A percentile compares a stretch with the other conserved stretches of the same genome.
Evolutionary conservation across 768 basidiomycete species (phyloP).

Genomic region (Galerina sulciceps): DNA sequence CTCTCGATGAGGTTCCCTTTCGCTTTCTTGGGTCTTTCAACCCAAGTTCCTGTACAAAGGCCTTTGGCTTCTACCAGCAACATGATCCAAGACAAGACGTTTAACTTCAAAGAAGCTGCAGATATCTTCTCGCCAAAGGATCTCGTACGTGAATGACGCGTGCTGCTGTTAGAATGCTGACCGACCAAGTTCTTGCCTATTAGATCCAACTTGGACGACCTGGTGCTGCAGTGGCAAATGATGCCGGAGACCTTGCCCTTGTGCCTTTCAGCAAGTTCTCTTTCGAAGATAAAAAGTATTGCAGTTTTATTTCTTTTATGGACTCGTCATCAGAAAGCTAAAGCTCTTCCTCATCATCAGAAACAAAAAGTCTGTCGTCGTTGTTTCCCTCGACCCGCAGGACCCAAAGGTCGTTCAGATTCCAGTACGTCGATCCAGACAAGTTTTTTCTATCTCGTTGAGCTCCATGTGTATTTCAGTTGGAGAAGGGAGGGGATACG

Average conservation of each 20-base stretch:
- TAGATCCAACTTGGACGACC: slow-evolving; percentile 69
- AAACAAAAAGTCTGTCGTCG: slow-evolving; percentile 69
- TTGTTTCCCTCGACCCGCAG: slow-evolving; percentile 59
- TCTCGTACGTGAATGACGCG: slow-evolving; percentile 38
- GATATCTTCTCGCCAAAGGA: slow-evolving; percentile 74
- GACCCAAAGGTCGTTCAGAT: slow-evolving; percentile 54
- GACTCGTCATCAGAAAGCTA: background rate
- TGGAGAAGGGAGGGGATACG: slow-evolving; percentile 70
- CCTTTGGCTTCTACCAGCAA: slow-evolving; percentile 23
- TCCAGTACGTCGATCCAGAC: slow-evolving; percentile 38
- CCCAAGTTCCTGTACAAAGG: slow-evolving; percentile 54
- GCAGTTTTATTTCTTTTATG: background rate
- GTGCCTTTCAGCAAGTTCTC: slow-evolving; percentile 72
- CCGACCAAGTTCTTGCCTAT: background rate
- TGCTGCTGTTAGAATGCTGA: background rate
- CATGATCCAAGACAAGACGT: slow-evolving; percentile 39
- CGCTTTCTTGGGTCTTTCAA: slow-evolving; percentile 55
- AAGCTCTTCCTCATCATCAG: slow-evolving; percentile 36
- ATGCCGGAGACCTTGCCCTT: slow-evolving; percentile 68
- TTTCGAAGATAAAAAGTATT: slow-evolving; percentile 75
- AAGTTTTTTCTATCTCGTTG: background rate
- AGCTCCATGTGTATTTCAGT: slow-evolving; percentile 29
- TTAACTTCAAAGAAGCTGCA: slow-evolving; percentile 59
- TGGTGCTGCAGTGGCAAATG: slow-evolving; percentile 67
- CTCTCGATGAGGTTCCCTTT: slow-evolving; percentile 56